These are phyloP conservation scores for Wickerhamomyces chambardii DNA, from an alignment of 805 yeast genomes.

Conservation along the genomic window DNA sequence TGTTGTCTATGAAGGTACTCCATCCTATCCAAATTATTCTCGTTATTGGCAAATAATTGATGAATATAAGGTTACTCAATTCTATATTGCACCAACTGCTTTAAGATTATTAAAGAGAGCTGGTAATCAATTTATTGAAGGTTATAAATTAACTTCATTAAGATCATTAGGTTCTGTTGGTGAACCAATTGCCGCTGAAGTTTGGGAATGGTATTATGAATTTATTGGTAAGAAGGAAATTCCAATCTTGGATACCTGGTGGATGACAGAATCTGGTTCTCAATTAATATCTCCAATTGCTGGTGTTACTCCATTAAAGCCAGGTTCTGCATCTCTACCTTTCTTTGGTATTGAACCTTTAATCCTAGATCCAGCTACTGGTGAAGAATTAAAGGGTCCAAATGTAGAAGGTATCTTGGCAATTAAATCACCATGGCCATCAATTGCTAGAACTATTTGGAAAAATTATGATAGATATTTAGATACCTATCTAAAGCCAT, in stretches of 20 bases:
- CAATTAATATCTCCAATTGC: constrained; percentile 93
- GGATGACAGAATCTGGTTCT: constrained; percentile 99
- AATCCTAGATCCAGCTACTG: constrained; percentile 89
- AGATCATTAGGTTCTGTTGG: constrained; percentile 96
- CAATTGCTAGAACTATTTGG: constrained; percentile 96
- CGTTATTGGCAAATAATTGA: constrained; percentile 97
- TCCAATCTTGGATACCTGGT: constrained; percentile 92
- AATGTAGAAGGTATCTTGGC: constrained; percentile 97
- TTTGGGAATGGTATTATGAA: constrained; percentile 98
- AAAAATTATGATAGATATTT: constrained; percentile 78
- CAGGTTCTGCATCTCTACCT: constrained; percentile 95
- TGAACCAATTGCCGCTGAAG: constrained; percentile 96
- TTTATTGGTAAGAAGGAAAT: constrained; percentile 85
- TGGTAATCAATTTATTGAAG: constrained; percentile 75
- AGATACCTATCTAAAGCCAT: constrained; percentile 90
- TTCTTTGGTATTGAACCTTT: constrained; percentile 91
- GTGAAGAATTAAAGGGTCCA: constrained; percentile 74
- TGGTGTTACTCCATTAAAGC: constrained; percentile 91
- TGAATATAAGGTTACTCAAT: constrained; percentile 85
- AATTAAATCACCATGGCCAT: constrained; percentile 89
- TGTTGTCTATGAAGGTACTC: constrained; percentile 93
- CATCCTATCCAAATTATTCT: constrained; percentile 92
- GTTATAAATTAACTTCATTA: constrained; percentile 76
- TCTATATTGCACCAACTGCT: constrained; percentile 98
- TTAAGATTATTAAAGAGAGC: constrained; percentile 84